These are phyloP conservation scores for Penicillium freii DNA, from an alignment of 2,329 filamentous ascomycete genomes.

Conservation along the genomic window DNA sequence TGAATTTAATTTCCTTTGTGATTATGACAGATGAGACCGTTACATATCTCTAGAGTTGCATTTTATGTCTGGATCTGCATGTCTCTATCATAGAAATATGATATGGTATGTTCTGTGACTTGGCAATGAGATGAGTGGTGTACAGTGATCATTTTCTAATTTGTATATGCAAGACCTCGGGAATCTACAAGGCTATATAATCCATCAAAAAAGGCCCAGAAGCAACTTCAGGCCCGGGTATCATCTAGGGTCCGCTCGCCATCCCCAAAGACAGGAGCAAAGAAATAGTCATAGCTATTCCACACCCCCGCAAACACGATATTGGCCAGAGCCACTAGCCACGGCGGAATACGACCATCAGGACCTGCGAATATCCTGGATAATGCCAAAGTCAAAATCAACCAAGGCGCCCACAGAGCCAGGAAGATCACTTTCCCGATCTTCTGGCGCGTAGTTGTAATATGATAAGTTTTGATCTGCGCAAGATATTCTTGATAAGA, in stretches of 20 bases:
- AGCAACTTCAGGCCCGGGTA: slow-evolving; percentile 6
- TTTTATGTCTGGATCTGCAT: neutral
- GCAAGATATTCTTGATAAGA: slow-evolving; percentile 75
- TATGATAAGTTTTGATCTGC: slow-evolving; percentile 66
- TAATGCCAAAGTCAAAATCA: slow-evolving; percentile 55
- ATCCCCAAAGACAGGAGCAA: slow-evolving; percentile 73
- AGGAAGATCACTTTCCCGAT: slow-evolving; percentile 65
- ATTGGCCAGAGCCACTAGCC: slow-evolving; percentile 58
- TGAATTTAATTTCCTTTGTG: slow-evolving; percentile 42
- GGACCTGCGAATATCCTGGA: slow-evolving; percentile 56
- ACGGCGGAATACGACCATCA: slow-evolving; percentile 65
- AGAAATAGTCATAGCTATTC: slow-evolving; percentile 62
- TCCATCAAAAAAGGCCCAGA: neutral
- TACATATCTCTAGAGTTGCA: neutral
- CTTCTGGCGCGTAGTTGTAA: slow-evolving; percentile 65
- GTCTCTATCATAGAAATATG: neutral
- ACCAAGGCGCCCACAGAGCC: slow-evolving; percentile 56
- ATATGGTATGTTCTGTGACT: neutral
- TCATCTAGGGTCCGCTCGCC: slow-evolving; percentile 65
- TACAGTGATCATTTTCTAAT: neutral
- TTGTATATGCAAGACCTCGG: slow-evolving; percentile 1
- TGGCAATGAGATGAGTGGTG: neutral
- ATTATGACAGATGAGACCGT: slow-evolving; percentile 11
- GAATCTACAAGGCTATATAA: neutral
- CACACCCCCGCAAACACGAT: slow-evolving; percentile 60